Conservation (phyloP, 2,329 filamentous ascomycete species). For the Reticulascus tulasneorum region DNA sequence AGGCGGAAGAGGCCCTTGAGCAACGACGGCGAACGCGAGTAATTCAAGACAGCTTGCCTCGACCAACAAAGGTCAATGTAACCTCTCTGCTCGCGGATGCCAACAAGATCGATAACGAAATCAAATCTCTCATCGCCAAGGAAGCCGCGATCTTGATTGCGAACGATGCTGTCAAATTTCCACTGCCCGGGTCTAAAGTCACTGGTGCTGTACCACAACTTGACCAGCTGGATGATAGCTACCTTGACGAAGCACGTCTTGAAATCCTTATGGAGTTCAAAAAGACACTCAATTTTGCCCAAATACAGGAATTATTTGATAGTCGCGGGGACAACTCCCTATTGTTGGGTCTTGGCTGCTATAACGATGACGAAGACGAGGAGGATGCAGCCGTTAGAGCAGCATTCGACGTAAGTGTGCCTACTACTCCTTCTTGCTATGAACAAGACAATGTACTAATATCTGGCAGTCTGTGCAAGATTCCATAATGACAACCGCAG, state of each 20-base stretch:
- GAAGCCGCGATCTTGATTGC: conserved; percentile 79
- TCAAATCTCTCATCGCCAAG: conserved; percentile 65
- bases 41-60: conserved; percentile 79
- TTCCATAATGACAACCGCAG: conserved; percentile 67
- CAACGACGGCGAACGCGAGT: conserved; percentile 83
- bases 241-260: conserved; percentile 70
- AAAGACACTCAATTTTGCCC: conserved; percentile 41
- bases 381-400: conserved; percentile 58
- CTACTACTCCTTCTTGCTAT: background rate
- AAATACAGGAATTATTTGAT: conserved; percentile 52
- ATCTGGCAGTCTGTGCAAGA: conserved; percentile 62
- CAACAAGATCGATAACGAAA: conserved; percentile 55
- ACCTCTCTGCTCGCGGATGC: conserved; percentile 59
- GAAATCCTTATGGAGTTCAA: conserved; percentile 70
- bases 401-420: conserved; percentile 65
- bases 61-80: conserved; percentile 70
- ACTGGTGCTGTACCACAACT: conserved; percentile 58
- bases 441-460: conserved; percentile 1
- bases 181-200: conserved; percentile 63
- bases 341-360: conserved; percentile 78
- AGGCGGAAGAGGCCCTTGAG: conserved; percentile 72
- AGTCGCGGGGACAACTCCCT: conserved; percentile 49
- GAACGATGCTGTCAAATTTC: conserved; percentile 73
- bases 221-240: conserved; percentile 64
- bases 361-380: conserved; percentile 71